Percentiles rank a stretch among this genome's conserved stretches.
phyloP scores from a whole-genome alignment of 2,329 filamentous ascomycete genomes.

The Trichoderma breve region DNA sequence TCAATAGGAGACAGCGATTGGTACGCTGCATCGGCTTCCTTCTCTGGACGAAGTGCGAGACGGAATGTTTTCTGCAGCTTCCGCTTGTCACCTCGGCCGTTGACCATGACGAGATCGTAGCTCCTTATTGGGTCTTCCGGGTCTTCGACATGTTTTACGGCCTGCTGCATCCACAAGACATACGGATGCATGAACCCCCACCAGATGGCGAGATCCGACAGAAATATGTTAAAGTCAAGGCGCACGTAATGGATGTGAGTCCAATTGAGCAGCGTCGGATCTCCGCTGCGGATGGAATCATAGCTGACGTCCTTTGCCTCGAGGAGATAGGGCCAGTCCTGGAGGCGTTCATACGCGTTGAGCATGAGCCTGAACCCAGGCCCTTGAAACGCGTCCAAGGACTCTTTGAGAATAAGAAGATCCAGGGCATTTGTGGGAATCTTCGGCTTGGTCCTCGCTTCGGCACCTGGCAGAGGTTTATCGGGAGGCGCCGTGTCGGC shows the following conservation, averaged over 20 bases:
- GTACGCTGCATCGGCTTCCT: not conserved
- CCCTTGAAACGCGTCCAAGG: not conserved
- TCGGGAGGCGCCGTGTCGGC: conserved; percentile 4
- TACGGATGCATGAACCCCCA: conserved; percentile 13
- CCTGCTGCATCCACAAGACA: conserved; percentile 13
- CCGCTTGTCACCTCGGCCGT: conserved; percentile 2
- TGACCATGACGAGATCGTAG: conserved; percentile 11
- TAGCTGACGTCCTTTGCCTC: not conserved
- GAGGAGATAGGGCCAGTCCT: conserved; percentile 8
- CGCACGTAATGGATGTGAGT: conserved; percentile 6
- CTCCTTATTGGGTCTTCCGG: not conserved
- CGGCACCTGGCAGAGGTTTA: not conserved
- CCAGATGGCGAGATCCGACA: conserved; percentile 11
- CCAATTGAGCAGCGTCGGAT: conserved; percentile 3
- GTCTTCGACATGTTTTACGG: not conserved
- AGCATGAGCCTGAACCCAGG: not conserved
- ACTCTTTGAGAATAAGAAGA: conserved; percentile 9
- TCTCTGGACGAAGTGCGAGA: conserved; percentile 3
- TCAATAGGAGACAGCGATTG: not conserved
- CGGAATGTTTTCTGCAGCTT: not conserved
- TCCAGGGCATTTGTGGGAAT: not conserved
- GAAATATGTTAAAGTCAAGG: conserved; percentile 14
- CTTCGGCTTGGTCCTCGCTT: not conserved
- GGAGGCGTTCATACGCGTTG: not conserved
- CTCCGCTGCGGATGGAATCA: not conserved